Percentiles rank a stretch among this genome's conserved stretches.
phyloP scores from a whole-genome alignment of 805 yeast species.

The Pichia deserticola region DNA sequence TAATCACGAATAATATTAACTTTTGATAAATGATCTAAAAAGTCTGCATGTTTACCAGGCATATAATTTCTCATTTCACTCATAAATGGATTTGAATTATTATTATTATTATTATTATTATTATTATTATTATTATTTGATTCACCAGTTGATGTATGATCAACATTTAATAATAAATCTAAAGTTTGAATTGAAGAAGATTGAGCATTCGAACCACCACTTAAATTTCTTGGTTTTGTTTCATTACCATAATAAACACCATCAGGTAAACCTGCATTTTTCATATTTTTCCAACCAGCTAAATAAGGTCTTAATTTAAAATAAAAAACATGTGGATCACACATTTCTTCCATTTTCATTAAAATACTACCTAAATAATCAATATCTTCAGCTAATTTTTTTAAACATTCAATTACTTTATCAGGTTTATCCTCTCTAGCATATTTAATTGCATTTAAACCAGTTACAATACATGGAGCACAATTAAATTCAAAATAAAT shows the following conservation, averaged over 20 bases:
- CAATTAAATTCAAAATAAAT: conserved; percentile 82
- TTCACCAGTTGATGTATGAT: conserved; percentile 69
- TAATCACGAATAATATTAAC: conserved; percentile 57
- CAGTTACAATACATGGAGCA: conserved; percentile 59
- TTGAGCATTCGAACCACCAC: conserved; percentile 96
- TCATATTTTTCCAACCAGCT: conserved; percentile 95
- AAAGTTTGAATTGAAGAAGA: conserved; percentile 82
- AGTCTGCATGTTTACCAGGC: conserved; percentile 82
- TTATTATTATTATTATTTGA: background rate
- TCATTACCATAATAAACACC: conserved; percentile 78
- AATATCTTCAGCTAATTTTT: conserved; percentile 63
- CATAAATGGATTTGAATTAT: conserved; percentile 44
- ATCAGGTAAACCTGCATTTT: conserved; percentile 64
- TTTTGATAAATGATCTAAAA: conserved; percentile 52
- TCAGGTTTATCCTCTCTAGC: conserved; percentile 41
- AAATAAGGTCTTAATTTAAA: conserved; percentile 79
- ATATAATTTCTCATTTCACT: conserved; percentile 80
- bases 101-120: background rate
- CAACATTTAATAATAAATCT: conserved; percentile 68
- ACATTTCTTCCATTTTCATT: conserved; percentile 83
- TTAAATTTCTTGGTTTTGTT: conserved; percentile 42
- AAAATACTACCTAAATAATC: conserved; percentile 67
- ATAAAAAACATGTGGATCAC: conserved; percentile 90
- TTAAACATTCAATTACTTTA: conserved; percentile 40
- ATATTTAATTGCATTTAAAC: conserved; percentile 57